Percentiles rank a stretch among this genome's conserved stretches.
phyloP scores from a whole-genome alignment of 2,329 filamentous ascomycete genomes.

The Sclerotiophoma versabilis region DNA sequence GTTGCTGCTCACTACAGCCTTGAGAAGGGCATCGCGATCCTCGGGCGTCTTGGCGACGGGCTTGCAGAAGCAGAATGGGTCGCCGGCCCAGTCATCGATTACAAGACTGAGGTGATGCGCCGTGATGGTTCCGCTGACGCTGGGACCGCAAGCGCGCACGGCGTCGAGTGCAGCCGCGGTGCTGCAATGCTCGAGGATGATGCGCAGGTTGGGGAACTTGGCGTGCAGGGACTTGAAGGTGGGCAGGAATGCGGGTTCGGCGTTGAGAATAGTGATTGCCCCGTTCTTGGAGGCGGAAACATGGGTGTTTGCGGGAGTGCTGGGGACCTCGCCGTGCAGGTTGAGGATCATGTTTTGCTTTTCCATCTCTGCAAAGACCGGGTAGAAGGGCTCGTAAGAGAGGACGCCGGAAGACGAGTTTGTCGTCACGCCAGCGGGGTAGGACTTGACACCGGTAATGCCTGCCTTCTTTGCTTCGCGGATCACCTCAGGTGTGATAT shows the following conservation, averaged over 20 bases:
- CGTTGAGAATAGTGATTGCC: slow-evolving; percentile 62
- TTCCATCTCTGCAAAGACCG: slow-evolving; percentile 90
- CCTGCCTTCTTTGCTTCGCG: slow-evolving; percentile 75
- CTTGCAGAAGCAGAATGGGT: slow-evolving; percentile 83
- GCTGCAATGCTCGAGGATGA: slow-evolving; percentile 83
- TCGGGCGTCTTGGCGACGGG: slow-evolving; percentile 69
- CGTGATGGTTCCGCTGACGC: slow-evolving; percentile 82
- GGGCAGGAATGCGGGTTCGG: slow-evolving; percentile 80
- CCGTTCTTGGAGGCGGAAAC: slow-evolving; percentile 16
- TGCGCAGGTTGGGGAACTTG: slow-evolving; percentile 74
- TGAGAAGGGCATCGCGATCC: slow-evolving; percentile 75
- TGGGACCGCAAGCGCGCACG: slow-evolving; percentile 77
- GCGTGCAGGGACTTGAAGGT: slow-evolving; percentile 76
- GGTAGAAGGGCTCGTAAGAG: slow-evolving; percentile 73
- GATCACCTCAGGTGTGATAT: slow-evolving; percentile 63
- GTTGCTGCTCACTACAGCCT: slow-evolving; percentile 62
- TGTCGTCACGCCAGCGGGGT: slow-evolving; percentile 59
- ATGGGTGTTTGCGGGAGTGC: slow-evolving; percentile 47
- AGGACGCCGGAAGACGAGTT: slow-evolving; percentile 73
- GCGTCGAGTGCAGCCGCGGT: slow-evolving; percentile 81
- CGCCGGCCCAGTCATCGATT: slow-evolving; percentile 72
- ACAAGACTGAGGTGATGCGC: slow-evolving; percentile 86
- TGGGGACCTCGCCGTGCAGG: slow-evolving; percentile 87
- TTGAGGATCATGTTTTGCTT: slow-evolving; percentile 83
- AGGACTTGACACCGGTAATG: slow-evolving; percentile 75